phyloP scores from a whole-genome alignment of 768 basidiomycete genomes.

The Lactifluus pinguis region DNA sequence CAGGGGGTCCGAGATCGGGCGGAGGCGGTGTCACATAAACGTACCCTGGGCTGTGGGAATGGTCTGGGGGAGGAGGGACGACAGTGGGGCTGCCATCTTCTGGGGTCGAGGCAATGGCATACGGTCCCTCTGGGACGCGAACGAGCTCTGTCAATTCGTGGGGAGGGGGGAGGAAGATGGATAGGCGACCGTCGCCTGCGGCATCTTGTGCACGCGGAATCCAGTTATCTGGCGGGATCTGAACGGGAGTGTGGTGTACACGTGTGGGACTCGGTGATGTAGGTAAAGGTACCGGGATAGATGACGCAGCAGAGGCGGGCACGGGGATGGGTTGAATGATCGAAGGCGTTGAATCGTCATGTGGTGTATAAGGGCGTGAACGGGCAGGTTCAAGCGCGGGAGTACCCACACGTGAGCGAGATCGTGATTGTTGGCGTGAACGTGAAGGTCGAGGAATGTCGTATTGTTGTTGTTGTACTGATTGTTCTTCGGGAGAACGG shows the following conservation, averaged over 20 bases:
- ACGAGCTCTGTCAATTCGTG: conserved; percentile 11
- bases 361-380: conserved; percentile 17
- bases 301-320: conserved; percentile 4
- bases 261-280: background rate
- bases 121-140: conserved; percentile 5
- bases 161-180: conserved; percentile 17
- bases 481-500: background rate
- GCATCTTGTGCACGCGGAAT: conserved; percentile 16
- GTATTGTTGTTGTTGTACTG: background rate
- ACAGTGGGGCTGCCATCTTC: conserved; percentile 13
- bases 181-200: conserved; percentile 13
- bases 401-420: conserved; percentile 5
- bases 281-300: background rate
- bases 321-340: conserved; percentile 18
- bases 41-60: conserved; percentile 2
- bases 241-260: conserved; percentile 7
- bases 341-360: conserved; percentile 14
- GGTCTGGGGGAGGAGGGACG: conserved; percentile 1
- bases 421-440: conserved; percentile 8
- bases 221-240: conserved; percentile 18
- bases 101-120: conserved; percentile 11
- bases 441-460: background rate
- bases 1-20: background rate
- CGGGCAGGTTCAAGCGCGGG: conserved; percentile 2
- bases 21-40: conserved; percentile 3